phyloP scores from a whole-genome alignment of 2,329 filamentous ascomycete genomes.

The Fusarium albosuccineum region DNA sequence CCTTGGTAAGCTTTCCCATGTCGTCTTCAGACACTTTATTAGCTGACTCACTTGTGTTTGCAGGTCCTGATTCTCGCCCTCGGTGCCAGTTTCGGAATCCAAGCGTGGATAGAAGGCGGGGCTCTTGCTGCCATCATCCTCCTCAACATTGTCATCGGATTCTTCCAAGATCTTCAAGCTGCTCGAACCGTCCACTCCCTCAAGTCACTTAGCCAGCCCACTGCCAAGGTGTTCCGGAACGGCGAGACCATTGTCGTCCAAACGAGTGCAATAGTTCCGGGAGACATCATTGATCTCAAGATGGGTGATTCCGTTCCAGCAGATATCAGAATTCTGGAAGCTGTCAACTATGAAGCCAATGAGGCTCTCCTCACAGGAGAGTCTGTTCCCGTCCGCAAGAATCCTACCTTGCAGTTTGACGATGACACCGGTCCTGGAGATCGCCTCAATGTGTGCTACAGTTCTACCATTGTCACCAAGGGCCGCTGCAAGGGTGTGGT shows the following conservation, averaged over 20 bases:
- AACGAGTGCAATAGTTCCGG: conserved; percentile 52
- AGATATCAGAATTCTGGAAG: conserved; percentile 60
- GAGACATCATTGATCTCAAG: conserved; percentile 67
- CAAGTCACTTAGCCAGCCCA: conserved; percentile 52
- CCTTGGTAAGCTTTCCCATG: conserved; percentile 64
- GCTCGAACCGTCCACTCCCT: conserved; percentile 63
- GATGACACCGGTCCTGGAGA: conserved; percentile 63
- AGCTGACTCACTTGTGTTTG: no score
- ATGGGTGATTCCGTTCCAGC: conserved; percentile 72
- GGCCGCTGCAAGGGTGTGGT: conserved; percentile 71
- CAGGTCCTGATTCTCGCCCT: conserved; percentile 66
- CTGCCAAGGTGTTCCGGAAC: conserved; percentile 37
- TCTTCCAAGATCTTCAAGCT: conserved; percentile 59
- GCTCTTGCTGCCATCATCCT: conserved; percentile 69
- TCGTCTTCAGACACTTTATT: no score
- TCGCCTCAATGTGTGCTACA: conserved; percentile 73
- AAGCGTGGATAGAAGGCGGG: conserved; percentile 71
- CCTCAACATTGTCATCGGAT: conserved; percentile 69
- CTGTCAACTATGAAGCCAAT: conserved; percentile 35
- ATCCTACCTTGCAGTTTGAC: conserved; percentile 57
- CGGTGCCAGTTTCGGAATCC: conserved; percentile 67
- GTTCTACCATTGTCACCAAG: conserved; percentile 72
- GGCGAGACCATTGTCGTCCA: conserved; percentile 28
- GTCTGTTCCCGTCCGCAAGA: conserved; percentile 70
- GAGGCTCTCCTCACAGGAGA: conserved; percentile 36